Base-by-base conservation (phyloP, 306 rosid genomes). In the Prunus campanulata region DNA sequence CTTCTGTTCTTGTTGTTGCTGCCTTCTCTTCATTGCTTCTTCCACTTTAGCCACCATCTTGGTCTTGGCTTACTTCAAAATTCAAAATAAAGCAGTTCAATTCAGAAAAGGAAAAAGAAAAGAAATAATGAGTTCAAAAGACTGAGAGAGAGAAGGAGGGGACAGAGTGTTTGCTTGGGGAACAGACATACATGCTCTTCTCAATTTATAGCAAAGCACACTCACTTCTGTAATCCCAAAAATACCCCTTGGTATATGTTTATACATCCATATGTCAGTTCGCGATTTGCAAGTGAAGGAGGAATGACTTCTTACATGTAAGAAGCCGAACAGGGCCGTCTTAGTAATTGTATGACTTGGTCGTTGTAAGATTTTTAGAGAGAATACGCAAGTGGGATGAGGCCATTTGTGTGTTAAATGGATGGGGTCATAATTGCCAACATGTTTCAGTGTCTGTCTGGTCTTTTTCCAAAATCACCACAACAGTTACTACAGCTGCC, bases 11-110 rank as follows among this genome's bases (percentile, higher is more conserved):
- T 77, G 83, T 44, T 84, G 86, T 62, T 68, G 86, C 16, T 65
- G 86, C 76, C 64, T 71, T 74, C 81, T 86, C 86, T 93, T 92
- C 84, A 74, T 71, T 71, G 88, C 85, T 86, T 89, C 97, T 83
- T 89, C 97, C 51, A 88, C 89, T 81, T 85, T 95, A 18, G 97
- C 89, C 78, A 95, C 97, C 97, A 89, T 93, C 2, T 82, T 39
- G 44, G 9, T 5, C 2, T 19, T 32, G 11, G 4, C 19, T 18
- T n/a, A 16, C 16, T 63, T 63, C 68, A 63, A 63, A 30, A 7
- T 63, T 63, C 68, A 30, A 30, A 30, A 15, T 30, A 63, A 30
- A 63, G 6, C 20, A 57, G 29, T 22, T 22, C 63, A 57, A 57
- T n/a, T 50, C 61, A 13, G 48, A 52, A 18, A 52, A 13, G 4